Base-by-base conservation (phyloP, 768 basidiomycete species). In the Mycena amicta region DNA sequence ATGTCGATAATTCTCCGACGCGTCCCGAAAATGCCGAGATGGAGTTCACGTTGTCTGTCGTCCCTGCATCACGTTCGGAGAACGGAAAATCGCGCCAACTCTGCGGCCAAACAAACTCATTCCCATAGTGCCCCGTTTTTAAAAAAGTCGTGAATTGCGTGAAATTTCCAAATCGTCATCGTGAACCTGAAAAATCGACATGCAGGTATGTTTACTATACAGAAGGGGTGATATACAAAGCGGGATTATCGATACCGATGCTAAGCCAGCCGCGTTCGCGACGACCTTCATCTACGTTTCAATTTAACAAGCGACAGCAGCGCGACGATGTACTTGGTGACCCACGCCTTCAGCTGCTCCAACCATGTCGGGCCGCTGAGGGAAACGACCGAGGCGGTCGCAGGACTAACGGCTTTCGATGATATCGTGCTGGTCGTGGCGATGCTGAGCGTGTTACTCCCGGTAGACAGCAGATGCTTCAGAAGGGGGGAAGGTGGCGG, bases 301-400 rank as follows among this genome's bases (percentile, higher is more conserved):
- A 57, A 67, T 56, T 72, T 72, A 45, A 70, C 57, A 26, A 69
- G 45, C 18, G 68, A 62, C 27, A 70, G 54, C 43, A 70, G 46
- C 6, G 68, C 66, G 4, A 66, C 57, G 33, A 72, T 58, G 52
- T 68, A 70, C 29, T 67, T 66, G 18, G 66, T 37, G 22, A 72
- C 56, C 45, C 67, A 64, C 39, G 67, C 67, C 58, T 65, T 67
- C 54, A 63, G 57, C 61, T 63, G 53, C 27, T 46, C 43, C n/a
- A 63, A 29, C 57, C 23, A 56, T 62, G 18, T 63, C 29, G 23
- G 62, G 59, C 61, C 12, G 37, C 59, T 46, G 68, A 66, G 53
- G 65, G 43, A 45, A 45, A 45, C 61, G 8, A 66, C 67, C 27
- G 67, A 68, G 6, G 47, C 47, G 6, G 5, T 13, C 23, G 43